Evolutionary conservation across 1,284 basidiomycete genomes (phyloP).

Genomic region (Cryptococcus hybrid): DNA sequence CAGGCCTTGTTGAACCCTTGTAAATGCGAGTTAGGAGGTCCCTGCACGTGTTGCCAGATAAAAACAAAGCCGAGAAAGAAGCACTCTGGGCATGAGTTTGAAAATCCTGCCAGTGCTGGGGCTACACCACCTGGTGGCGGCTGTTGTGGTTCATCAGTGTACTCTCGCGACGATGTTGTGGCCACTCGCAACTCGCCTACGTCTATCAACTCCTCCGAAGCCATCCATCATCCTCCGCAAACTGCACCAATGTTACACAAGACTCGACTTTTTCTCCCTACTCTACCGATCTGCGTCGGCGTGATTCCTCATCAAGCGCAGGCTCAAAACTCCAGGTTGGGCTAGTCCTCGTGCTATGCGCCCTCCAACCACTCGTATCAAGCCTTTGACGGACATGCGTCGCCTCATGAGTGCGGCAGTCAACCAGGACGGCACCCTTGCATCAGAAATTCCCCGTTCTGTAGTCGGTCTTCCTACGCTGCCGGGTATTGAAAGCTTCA

Average conservation of each 20-base stretch:
- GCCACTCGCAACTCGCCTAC: conserved; percentile 8
- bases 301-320: conserved; percentile 1
- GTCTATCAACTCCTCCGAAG: conserved; percentile 28
- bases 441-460: conserved; percentile 33
- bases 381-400: conserved; percentile 41
- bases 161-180: not conserved
- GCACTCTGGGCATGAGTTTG: not conserved
- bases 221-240: conserved; percentile 44
- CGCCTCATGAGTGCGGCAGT: conserved; percentile 41
- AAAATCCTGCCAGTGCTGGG: not conserved
- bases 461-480: conserved; percentile 31
- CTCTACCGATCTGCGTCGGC: conserved; percentile 23
- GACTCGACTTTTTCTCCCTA: conserved; percentile 50
- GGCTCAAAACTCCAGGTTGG: conserved; percentile 7
- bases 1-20: conserved; percentile 47
- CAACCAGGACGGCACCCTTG: conserved; percentile 36
- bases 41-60: conserved; percentile 59
- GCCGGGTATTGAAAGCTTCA: conserved; percentile 38
- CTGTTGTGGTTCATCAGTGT: conserved; percentile 3
- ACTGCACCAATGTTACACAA: conserved; percentile 48
- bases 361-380: conserved; percentile 22
- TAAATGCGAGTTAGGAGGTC: conserved; percentile 51
- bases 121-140: not conserved
- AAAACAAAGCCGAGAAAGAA: conserved; percentile 8
- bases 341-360: conserved; percentile 11